Conservation (phyloP, 306 rosid genomes). For the Mimosa pudica region DNA sequence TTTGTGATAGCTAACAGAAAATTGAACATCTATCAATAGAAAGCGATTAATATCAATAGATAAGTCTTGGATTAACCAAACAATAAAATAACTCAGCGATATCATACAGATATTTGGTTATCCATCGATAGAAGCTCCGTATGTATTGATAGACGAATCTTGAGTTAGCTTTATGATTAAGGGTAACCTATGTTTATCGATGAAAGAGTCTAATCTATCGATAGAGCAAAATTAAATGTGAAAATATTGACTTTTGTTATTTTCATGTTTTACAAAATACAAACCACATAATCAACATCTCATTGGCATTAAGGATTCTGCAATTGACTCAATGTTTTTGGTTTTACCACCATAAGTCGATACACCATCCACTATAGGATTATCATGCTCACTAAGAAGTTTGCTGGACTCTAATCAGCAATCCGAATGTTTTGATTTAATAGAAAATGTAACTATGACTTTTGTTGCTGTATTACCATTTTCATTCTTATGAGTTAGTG, state of each 20-base stretch:
- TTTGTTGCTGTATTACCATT: not conserved
- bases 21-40: too few relatives aligned
- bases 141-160: too few relatives aligned
- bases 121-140: too few relatives aligned
- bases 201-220: too few relatives aligned
- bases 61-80: too few relatives aligned
- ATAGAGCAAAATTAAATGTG: too few relatives aligned
- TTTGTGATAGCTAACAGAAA: too few relatives aligned
- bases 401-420: conserved; percentile 12
- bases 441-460: conserved; percentile 10
- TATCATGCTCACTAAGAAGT: conserved; percentile 14
- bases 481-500: not conserved
- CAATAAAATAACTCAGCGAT: too few relatives aligned
- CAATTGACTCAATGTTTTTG: conserved; percentile 1
- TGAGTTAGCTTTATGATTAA: too few relatives aligned
- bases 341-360: not conserved
- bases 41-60: too few relatives aligned
- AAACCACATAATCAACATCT: not conserved
- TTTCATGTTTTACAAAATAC: conserved; percentile 1
- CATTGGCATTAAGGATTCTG: not conserved
- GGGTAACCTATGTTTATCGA: too few relatives aligned
- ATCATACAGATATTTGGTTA: too few relatives aligned
- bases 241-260: not conserved
- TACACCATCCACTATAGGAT: not conserved
- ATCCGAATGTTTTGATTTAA: not conserved